phyloP scores from a whole-genome alignment of 2,329 filamentous ascomycete genomes.

The Verticillium albo-atrum region DNA sequence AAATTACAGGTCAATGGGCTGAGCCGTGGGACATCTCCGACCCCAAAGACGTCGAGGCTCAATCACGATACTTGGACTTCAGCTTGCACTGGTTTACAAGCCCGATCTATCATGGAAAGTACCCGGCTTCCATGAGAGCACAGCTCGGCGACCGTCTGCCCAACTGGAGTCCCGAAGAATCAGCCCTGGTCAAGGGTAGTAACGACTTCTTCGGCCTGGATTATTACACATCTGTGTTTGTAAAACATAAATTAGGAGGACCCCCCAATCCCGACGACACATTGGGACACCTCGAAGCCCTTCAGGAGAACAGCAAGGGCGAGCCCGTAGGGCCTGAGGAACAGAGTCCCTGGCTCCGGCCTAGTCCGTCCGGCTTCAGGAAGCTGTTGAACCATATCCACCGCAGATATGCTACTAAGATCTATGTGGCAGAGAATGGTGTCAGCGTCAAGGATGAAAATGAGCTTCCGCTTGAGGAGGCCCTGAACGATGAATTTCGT shows the following conservation, averaged over 20 bases:
- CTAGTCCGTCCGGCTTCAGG: conserved; percentile 19
- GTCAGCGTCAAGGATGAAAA: conserved; percentile 21
- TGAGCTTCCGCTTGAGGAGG: conserved; percentile 6
- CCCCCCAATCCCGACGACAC: conserved; percentile 19
- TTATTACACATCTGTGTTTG: conserved; percentile 33
- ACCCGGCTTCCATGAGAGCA: conserved; percentile 14
- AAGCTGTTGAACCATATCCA: conserved; percentile 22
- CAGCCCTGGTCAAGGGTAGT: conserved; percentile 15
- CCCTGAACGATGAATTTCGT: conserved; percentile 12
- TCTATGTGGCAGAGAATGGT: conserved; percentile 26
- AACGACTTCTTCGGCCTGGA: conserved; percentile 36
- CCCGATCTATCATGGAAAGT: conserved; percentile 26
- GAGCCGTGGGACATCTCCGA: conserved; percentile 27
- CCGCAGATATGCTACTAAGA: conserved; percentile 18
- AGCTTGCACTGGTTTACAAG: conserved; percentile 35
- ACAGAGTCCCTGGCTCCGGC: conserved; percentile 6
- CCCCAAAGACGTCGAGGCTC: conserved; percentile 21
- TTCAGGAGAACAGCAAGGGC: conserved; percentile 21
- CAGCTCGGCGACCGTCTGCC: conserved; percentile 26
- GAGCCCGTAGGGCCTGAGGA: conserved; percentile 9
- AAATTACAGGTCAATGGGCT: not conserved
- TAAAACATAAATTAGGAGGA: conserved; percentile 18
- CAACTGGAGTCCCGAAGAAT: conserved; percentile 20
- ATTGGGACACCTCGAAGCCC: conserved; percentile 17
- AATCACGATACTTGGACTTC: conserved; percentile 29